Evolutionary conservation across 2,329 filamentous ascomycete genomes (phyloP), one percentile per base, ranked within the genome.

Genomic region (Zymoseptoria pseudotritici): DNA sequence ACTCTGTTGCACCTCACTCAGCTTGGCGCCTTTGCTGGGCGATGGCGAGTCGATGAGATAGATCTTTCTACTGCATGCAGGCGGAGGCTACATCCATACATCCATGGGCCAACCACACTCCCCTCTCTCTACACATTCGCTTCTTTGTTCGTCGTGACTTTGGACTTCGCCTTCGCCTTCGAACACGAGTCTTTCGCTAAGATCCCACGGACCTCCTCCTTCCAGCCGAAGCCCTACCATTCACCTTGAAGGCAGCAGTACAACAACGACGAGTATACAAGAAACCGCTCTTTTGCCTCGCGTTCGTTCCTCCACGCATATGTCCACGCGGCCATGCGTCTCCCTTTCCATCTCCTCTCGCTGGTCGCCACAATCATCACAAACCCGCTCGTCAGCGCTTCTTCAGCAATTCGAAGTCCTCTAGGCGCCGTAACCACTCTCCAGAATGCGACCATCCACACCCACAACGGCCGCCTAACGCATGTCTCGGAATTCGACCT

Each of bases 401-500:
- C 65, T 73, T 95, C 91, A 0, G 80, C 83, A 55, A 82, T 85
- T 64, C 84, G 93, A 67, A 90, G 90, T 69, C 90, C 91, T 31
- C 80, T 99, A 63, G 84, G 82, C 66, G 86, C 88, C 70, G 79
- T 97, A 55, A 86, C 86, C 11, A 79, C 85, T 53, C 77, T 97
- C 65, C 86, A 92, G 63, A 83, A 91, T 71, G 83, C 89, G 31
- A 81, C 85, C 61, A 88, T 99, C 65, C 85, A 90, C 69, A 90
- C 91, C 0, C 86, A 87, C 17, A 89, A 88, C 53, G 85, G 90
- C 72, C 86, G 88, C 61, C 84, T 96, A 53, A 87, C 94, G 71
- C 86, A 91, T 54, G 79, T 89, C 59, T 93, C 91, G 13, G 79
- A 85, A 21, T 99, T 99, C 74, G 90, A 96, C 69, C 78, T 99